Base-by-base conservation (phyloP, 106 monocot species). In the Vanilla planifolia region DNA sequence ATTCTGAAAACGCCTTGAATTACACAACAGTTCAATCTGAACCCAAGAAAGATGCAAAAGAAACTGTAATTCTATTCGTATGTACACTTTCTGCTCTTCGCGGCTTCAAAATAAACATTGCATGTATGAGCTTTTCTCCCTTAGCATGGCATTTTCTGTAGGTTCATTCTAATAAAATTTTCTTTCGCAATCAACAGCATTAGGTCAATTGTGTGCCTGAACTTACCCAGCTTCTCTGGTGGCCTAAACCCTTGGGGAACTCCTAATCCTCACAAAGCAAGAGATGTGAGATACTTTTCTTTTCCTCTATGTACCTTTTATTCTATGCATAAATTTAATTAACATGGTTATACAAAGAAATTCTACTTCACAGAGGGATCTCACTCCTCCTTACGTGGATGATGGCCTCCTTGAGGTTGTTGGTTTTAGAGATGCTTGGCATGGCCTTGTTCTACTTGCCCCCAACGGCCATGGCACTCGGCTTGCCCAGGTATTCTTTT, bases 211-310 rank as follows among this genome's bases (percentile, higher is more conserved):
- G 68, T 96, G 21, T 96, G 95, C 43, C 80, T 96, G 6, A 96
- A 96, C 69, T 65, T 96, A 61, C 90, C 95, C 25, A 96, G 95
- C 64, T 96, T 90, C 70, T 96, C 95, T 32, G 90, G 95, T 43
- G 95, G 90, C 27, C 66, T 96, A n/a, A 96, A 96, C 71, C 95
- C 95, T 46, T 96, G 95, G 95, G 95, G 95, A 66, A 84, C 83
- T 41, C 90, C 90, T 19, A 65, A 64, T 62, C 73, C 62, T 48
- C 73, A 45, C 65, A 84, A 80, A 79, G 4, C 48, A 24, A 69
- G 68, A 66, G 75, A 87, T 74, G 95, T 96, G 19, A 84, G 85
- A 69, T 66, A 65, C 8, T 43, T 43, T 19, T 34, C 44, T 24
- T 43, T n/a, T n/a, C n/a, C n/a, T n/a, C 24, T 34, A 1, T 0